Base-by-base conservation (phyloP, 345 rosid species). In the Pelargonium nanum region DNA sequence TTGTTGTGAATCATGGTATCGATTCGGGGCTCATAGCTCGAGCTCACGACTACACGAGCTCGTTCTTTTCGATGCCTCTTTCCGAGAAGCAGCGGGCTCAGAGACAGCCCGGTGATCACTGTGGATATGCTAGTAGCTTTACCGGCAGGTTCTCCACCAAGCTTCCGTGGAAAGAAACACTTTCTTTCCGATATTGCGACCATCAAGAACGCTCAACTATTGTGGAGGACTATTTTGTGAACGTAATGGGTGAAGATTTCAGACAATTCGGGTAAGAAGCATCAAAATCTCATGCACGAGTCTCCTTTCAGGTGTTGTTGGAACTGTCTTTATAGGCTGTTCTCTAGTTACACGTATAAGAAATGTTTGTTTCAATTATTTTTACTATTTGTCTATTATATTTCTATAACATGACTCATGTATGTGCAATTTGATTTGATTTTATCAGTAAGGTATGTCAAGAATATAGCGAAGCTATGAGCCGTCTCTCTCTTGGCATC, bases 121-220 rank as follows among this genome's bases (percentile, higher is more conserved):
- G 87, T 59, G 99, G 99, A 24, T 93, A 93, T 53, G 99, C 99
- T 2, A 89, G 97, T 68, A 93, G 97, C 71, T 93, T 93, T 83
- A 93, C 99, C 25, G 88, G 97, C 5, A 84, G 99, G 59, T 93
- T 93, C 68, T 77, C 88, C 45, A 77, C 88, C 28, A 89, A 87
- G 71, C 91, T 93, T n/a, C 99, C 99, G 0, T 93, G 99, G 97
- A 93, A 93, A 68, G 99, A 93, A 73, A 93, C 97, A 0, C 87
- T 93, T 21, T 93, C 99, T 57, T 81, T 93, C 64, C 64, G 78
- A 21, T 84, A 72, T 67, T 80, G 80, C 1, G 85, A 83, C 16
- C 85, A 78, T 54, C 32, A 70, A 21, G 70, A 55, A 55, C 67
- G 74, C 5, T 65, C 82, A 2, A 74, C 72, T 51, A 48, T 75